Evolutionary conservation across 495 filamentous ascomycete species (phyloP).

Genomic region (Letharia lupina): DNA sequence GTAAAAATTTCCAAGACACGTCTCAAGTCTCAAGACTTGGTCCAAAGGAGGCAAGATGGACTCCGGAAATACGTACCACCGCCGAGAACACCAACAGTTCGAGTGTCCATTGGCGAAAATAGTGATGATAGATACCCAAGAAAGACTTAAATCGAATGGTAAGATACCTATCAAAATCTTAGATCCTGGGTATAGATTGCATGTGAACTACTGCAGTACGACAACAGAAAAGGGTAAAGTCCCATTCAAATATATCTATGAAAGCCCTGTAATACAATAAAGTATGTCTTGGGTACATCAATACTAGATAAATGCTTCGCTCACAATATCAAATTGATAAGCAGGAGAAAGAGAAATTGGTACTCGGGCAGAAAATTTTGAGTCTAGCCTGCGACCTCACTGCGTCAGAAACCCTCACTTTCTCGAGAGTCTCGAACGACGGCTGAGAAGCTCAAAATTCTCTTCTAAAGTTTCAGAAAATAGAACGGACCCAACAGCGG

Average conservation of each 20-base stretch:
- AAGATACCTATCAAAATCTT: background rate
- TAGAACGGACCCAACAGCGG: background rate
- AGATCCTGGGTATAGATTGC: background rate
- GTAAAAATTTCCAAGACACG: no score
- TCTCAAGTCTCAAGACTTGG: no score
- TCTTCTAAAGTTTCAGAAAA: background rate
- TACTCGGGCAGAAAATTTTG: background rate
- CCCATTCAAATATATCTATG: background rate
- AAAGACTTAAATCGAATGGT: background rate
- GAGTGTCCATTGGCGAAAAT: background rate
- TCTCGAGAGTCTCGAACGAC: background rate
- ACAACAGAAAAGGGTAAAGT: background rate
- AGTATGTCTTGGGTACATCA: background rate
- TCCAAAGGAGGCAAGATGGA: no score
- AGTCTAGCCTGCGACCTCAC: background rate
- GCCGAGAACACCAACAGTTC: slow-evolving; percentile 14
- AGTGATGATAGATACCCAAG: background rate
- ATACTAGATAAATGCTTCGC: background rate
- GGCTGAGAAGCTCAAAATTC: background rate
- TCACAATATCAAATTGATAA: background rate
- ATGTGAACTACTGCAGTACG: background rate
- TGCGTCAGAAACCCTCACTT: background rate
- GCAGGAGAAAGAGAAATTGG: background rate
- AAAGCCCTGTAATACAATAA: background rate
- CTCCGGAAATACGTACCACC: slow-evolving; percentile 33